Evolutionary conservation across 805 yeast genomes (phyloP).

Genomic region (Yarrowia deformans): DNA sequence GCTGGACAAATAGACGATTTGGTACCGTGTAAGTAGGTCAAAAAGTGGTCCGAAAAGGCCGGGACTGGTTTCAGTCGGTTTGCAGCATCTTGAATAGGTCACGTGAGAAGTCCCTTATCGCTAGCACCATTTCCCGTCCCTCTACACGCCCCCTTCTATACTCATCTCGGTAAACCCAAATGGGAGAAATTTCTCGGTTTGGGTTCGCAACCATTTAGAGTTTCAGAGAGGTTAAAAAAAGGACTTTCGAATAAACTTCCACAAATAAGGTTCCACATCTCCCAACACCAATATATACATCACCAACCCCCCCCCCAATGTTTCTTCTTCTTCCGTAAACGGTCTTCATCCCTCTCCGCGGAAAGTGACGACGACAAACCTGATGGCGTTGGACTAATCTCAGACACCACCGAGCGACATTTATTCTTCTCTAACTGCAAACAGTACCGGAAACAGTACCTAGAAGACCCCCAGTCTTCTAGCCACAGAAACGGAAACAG

Average conservation of each 20-base stretch:
- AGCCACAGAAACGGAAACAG: conserved; percentile 40
- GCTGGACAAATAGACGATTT: too few relatives aligned
- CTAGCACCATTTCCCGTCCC: too few relatives aligned
- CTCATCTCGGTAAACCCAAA: too few relatives aligned
- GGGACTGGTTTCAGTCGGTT: too few relatives aligned
- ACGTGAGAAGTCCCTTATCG: too few relatives aligned
- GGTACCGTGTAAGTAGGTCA: too few relatives aligned
- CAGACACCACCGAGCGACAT: conserved; percentile 33
- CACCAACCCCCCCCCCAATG: conserved; percentile 40
- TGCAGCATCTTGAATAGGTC: too few relatives aligned
- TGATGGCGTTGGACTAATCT: conserved; percentile 39
- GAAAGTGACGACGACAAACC: conserved; percentile 39
- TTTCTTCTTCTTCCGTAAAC: conserved; percentile 13
- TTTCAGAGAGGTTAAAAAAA: too few relatives aligned
- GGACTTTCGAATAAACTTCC: neutral
- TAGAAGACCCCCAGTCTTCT: conserved; percentile 36
- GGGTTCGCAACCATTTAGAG: neutral
- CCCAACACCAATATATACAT: conserved; percentile 39
- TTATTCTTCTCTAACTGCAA: conserved; percentile 33
- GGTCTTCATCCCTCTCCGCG: conserved; percentile 40
- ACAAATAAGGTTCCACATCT: neutral
- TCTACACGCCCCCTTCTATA: too few relatives aligned
- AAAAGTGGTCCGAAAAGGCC: too few relatives aligned
- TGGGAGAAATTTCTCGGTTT: neutral
- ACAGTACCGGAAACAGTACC: conserved; percentile 40